A percentile compares a stretch with the other conserved stretches of the same genome.
Conservation (phyloP, 768 basidiomycete genomes). For the Pisolithus sp. region DNA sequence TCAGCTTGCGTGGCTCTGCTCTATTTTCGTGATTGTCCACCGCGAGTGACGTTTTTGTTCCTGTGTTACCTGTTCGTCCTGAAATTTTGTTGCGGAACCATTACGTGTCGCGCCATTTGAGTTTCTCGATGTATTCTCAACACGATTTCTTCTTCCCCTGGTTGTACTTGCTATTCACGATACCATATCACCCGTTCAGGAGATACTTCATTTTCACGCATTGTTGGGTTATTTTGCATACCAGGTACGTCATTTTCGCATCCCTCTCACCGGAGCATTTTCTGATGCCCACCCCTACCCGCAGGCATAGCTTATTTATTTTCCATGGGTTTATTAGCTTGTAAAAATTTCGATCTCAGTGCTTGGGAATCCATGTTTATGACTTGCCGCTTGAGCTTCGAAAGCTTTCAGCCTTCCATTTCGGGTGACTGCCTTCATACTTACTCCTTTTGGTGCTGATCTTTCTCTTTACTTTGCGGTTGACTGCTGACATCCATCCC, state of each 20-base stretch:
- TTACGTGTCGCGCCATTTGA: too few relatives aligned
- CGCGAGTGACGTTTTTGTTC: not conserved
- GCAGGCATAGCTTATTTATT: too few relatives aligned
- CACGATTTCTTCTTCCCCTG: constrained; percentile 12
- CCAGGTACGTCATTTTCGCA: too few relatives aligned
- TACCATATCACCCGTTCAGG: too few relatives aligned
- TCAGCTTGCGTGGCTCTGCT: constrained; percentile 13
- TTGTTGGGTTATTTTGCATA: too few relatives aligned
- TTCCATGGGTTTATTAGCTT: too few relatives aligned
- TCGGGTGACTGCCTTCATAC: constrained; percentile 24
- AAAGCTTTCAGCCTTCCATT: constrained; percentile 18
- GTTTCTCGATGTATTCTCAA: too few relatives aligned
- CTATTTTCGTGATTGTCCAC: not conserved
- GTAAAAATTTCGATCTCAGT: not conserved
- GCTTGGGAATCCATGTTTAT: not conserved
- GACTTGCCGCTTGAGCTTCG: not conserved
- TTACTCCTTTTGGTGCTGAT: constrained; percentile 16
- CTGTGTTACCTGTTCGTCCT: not conserved
- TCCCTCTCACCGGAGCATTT: too few relatives aligned
- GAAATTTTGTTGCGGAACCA: too few relatives aligned
- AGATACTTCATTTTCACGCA: too few relatives aligned
- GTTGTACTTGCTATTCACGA: constrained; percentile 6
- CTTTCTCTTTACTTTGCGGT: constrained; percentile 4
- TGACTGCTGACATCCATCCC: constrained; percentile 4
- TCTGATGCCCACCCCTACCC: too few relatives aligned